These are phyloP conservation scores for Cladophialophora carrionii DNA, from an alignment of 2,329 filamentous ascomycete genomes.

Conservation along the genomic window DNA sequence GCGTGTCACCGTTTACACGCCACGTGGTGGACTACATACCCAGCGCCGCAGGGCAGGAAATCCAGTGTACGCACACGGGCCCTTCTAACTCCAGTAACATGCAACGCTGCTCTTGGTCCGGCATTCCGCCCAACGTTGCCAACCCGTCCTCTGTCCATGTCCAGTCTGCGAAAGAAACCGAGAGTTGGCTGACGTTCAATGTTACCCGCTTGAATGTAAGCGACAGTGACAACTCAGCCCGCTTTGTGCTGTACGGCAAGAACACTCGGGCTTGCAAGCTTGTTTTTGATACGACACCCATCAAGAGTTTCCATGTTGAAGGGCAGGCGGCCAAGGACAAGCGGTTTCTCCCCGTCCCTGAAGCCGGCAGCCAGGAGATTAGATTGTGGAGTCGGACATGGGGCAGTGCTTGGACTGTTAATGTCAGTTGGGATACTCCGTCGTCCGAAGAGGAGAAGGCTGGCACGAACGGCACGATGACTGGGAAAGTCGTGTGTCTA, in stretches of 20 bases:
- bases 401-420: slow-evolving; percentile 74
- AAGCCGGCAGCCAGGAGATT: slow-evolving; percentile 67
- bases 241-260: slow-evolving; percentile 67
- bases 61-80: slow-evolving; percentile 54
- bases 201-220: slow-evolving; percentile 52
- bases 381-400: slow-evolving; percentile 83
- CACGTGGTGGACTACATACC: slow-evolving; percentile 71
- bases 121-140: slow-evolving; percentile 67
- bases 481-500: slow-evolving; percentile 72
- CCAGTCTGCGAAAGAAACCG: slow-evolving; percentile 49
- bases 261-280: slow-evolving; percentile 81
- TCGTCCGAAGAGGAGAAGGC: slow-evolving; percentile 12
- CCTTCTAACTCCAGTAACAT: slow-evolving; percentile 49
- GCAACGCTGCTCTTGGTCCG: slow-evolving; percentile 71
- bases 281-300: slow-evolving; percentile 65
- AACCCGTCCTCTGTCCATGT: slow-evolving; percentile 37
- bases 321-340: slow-evolving; percentile 63
- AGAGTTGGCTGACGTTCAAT: slow-evolving; percentile 68
- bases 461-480: slow-evolving; percentile 51
- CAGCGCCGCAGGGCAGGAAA: slow-evolving; percentile 65
- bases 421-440: slow-evolving; percentile 64
- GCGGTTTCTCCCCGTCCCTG: slow-evolving; percentile 66
- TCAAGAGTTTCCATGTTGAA: slow-evolving; percentile 66
- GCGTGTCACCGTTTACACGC: slow-evolving; percentile 68
- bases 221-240: slow-evolving; percentile 55